Percentiles rank a stretch among this genome's conserved stretches.
phyloP scores from a whole-genome alignment of 176 grass and related monocot genomes.

The Pontederia crassipes region DNA sequence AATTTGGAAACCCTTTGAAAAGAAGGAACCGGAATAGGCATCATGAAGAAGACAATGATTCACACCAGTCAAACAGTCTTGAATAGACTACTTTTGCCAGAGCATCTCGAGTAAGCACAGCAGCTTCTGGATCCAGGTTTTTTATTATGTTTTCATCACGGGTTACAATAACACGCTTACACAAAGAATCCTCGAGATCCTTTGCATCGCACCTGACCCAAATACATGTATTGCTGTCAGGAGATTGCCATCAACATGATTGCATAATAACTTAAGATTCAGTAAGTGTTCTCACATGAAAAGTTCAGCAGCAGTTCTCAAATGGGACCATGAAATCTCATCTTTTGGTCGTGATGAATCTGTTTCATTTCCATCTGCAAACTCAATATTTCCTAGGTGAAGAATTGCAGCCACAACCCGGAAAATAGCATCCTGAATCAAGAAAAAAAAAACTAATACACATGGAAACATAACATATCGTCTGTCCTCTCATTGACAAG shows the following conservation, averaged over 20 bases:
- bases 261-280: not conserved
- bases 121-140: constrained; percentile 60
- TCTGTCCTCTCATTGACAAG: too few species aligned
- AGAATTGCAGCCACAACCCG: constrained; percentile 89
- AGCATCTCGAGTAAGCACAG: constrained; percentile 76
- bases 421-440: constrained; percentile 85
- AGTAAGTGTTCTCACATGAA: constrained; percentile 44
- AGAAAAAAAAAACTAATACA: constrained; percentile 13
- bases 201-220: constrained; percentile 57
- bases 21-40: not conserved
- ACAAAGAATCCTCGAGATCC: constrained; percentile 77
- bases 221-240: not conserved
- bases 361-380: constrained; percentile 64
- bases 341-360: constrained; percentile 88
- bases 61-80: constrained; percentile 78
- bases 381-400: constrained; percentile 86
- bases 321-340: constrained; percentile 82
- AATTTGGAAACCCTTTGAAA: not conserved
- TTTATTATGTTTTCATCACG: constrained; percentile 97
- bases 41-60: not conserved
- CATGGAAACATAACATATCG: too few species aligned
- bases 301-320: constrained; percentile 71
- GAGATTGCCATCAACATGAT: too few species aligned
- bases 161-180: constrained; percentile 86
- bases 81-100: constrained; percentile 88